These are phyloP conservation scores for Colletotrichum viniferum DNA, from an alignment of 2,329 filamentous ascomycete species.

Conservation along the genomic window DNA sequence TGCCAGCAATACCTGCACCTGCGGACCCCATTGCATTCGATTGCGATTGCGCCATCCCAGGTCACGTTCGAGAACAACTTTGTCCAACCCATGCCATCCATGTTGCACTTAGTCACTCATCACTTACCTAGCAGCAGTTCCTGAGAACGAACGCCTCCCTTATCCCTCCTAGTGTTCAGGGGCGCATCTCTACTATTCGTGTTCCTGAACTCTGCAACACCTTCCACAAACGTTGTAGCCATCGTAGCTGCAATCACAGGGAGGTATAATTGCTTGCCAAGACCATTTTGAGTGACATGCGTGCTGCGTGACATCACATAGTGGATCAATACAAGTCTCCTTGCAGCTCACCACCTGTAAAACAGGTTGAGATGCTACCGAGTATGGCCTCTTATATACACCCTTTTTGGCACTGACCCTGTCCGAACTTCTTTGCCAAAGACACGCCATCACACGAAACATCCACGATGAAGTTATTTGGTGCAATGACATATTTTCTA, in stretches of 20 bases:
- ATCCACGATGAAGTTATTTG: not conserved
- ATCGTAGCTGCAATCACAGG: not conserved
- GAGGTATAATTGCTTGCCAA: not conserved
- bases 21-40: not conserved
- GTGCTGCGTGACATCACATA: not conserved
- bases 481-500: not conserved
- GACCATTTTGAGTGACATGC: not conserved
- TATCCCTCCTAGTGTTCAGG: not conserved
- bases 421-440: not conserved
- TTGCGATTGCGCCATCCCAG: not conserved
- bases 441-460: not conserved
- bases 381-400: not conserved
- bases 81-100: not conserved
- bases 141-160: not conserved
- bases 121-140: not conserved
- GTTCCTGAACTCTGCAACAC: not conserved
- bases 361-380: not conserved
- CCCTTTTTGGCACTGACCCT: accelerated
- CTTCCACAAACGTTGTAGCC: not conserved
- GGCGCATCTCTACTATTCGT: not conserved
- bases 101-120: not conserved
- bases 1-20: not conserved
- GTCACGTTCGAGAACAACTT: not conserved
- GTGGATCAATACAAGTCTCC: not conserved
- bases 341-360: not conserved